Conservation (phyloP, 768 basidiomycete genomes). For the Panellus pusillus region DNA sequence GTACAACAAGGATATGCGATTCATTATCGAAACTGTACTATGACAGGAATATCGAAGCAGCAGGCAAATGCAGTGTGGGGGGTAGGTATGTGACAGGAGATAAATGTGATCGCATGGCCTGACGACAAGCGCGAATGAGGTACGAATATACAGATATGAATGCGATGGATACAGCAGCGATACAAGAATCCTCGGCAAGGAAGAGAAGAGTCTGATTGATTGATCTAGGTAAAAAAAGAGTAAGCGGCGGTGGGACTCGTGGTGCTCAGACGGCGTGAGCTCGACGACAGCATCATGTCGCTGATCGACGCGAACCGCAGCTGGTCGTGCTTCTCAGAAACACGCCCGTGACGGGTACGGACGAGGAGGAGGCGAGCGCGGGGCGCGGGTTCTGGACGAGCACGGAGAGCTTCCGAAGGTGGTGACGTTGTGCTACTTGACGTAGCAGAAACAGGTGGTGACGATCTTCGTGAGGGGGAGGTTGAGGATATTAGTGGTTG, state of each 20-base stretch:
- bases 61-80: not conserved
- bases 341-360: no score
- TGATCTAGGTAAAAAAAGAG: conserved; percentile 22
- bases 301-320: no score
- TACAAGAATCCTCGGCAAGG: conserved; percentile 10
- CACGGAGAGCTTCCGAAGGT: no score
- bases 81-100: conserved; percentile 1
- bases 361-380: no score
- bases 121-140: not conserved
- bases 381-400: no score
- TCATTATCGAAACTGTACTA: not conserved
- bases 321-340: no score
- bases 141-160: conserved; percentile 7
- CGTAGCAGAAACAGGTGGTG: conserved; percentile 20
- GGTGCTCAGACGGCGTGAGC: conserved; percentile 53
- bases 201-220: not conserved
- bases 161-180: conserved; percentile 9
- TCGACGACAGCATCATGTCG: no score
- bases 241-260: conserved; percentile 57
- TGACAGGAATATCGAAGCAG: conserved; percentile 1
- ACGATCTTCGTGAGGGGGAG: conserved; percentile 23
- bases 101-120: not conserved
- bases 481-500: conserved; percentile 38
- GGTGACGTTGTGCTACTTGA: conserved; percentile 21
- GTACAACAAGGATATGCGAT: no score